Percentiles rank a stretch among this genome's conserved stretches.
Evolutionary conservation across 2,329 filamentous ascomycete species (phyloP).

Genomic region (Pseudonectria foliicola): DNA sequence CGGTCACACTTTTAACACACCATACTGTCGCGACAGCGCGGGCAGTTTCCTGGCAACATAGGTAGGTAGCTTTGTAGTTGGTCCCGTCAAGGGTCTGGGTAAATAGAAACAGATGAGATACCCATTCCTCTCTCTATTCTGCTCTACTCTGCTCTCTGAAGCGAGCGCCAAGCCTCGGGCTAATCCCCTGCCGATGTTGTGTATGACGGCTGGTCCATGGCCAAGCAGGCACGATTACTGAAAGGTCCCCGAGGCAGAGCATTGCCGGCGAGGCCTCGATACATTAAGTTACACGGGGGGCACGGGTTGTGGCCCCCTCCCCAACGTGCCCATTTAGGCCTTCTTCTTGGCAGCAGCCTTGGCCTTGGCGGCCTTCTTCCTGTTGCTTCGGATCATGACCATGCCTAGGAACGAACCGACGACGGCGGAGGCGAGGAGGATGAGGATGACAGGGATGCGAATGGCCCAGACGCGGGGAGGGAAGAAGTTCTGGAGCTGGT

Average conservation of each 20-base stretch:
- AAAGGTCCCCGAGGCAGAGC: slow-evolving; percentile 7
- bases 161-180: slow-evolving; percentile 1
- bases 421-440: slow-evolving; percentile 84
- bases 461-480: slow-evolving; percentile 98
- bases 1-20: not conserved
- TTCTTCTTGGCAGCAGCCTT: slow-evolving; percentile 84
- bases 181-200: not conserved
- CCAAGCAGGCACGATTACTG: slow-evolving; percentile 10
- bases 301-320: not conserved
- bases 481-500: slow-evolving; percentile 91
- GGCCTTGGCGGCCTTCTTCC: slow-evolving; percentile 93
- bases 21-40: too few relatives aligned
- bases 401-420: slow-evolving; percentile 93
- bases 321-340: slow-evolving; percentile 43
- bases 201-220: too few relatives aligned
- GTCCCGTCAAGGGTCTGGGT: slow-evolving; percentile 14
- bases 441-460: slow-evolving; percentile 93
- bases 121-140: slow-evolving; percentile 17
- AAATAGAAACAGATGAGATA: slow-evolving; percentile 31
- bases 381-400: slow-evolving; percentile 98
- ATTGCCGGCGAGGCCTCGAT: slow-evolving; percentile 7
- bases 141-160: slow-evolving; percentile 7
- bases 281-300: slow-evolving; percentile 10
- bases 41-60: too few relatives aligned
- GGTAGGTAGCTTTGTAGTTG: slow-evolving; percentile 4